These are phyloP conservation scores for Fraxinus pennsylvanica DNA, from an alignment of 257 asterid species.

Conservation along the genomic window DNA sequence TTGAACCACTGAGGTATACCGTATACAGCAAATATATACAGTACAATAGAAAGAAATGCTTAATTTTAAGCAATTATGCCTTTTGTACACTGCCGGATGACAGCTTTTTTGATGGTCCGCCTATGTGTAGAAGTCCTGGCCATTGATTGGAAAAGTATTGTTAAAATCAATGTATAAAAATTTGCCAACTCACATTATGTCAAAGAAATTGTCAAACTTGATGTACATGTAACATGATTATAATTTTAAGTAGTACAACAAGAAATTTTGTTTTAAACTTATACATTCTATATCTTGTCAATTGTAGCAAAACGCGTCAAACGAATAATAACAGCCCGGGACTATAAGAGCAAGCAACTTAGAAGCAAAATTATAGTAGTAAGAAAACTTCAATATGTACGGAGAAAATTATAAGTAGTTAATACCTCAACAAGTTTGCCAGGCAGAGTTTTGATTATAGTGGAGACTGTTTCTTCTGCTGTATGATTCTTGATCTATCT, in stretches of 20 bases:
- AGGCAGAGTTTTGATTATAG: too few species aligned
- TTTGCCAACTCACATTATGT: too few species aligned
- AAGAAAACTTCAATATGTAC: background rate
- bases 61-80: background rate
- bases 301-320: background rate
- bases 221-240: too few species aligned
- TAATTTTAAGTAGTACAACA: background rate
- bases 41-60: background rate
- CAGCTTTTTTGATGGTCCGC: too few species aligned
- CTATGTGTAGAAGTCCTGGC: too few species aligned
- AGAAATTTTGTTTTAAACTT: background rate
- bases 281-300: background rate
- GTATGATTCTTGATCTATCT: background rate
- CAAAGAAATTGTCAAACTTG: too few species aligned
- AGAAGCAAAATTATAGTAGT: background rate
- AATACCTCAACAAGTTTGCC: slow-evolving; percentile 5
- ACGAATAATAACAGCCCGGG: background rate
- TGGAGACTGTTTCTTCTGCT: background rate
- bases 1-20: background rate
- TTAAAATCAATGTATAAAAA: too few species aligned
- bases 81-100: too few species aligned
- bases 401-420: background rate
- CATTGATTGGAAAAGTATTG: too few species aligned
- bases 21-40: background rate
- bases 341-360: background rate